A percentile compares a stretch with the other conserved stretches of the same genome.
Conservation (phyloP, 148 eudicot species). For the Hydrangea macrophylla region DNA sequence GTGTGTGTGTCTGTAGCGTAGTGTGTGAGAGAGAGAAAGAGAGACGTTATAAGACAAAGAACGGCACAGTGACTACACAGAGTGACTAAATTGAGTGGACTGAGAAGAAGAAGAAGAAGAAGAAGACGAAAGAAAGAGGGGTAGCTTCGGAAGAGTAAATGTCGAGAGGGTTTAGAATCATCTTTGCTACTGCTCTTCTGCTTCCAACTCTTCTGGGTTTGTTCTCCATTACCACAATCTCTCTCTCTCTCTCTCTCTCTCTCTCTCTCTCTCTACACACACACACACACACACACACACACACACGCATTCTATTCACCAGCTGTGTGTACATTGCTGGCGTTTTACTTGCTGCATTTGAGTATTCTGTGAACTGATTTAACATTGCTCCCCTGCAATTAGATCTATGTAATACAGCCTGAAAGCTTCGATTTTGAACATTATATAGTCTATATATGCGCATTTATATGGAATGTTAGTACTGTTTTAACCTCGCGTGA, state of each 20-base stretch:
- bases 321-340: not conserved
- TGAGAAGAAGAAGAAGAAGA: conserved; percentile 14
- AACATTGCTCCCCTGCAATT: not conserved
- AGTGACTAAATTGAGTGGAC: not conserved
- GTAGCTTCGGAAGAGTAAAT: conserved; percentile 65
- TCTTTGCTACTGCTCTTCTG: conserved; percentile 39
- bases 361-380: not conserved
- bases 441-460: not conserved
- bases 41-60: not conserved
- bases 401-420: not conserved
- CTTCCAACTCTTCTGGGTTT: conserved; percentile 45
- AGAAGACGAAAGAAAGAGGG: conserved; percentile 13
- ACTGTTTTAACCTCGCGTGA: not conserved
- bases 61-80: conserved; percentile 10
- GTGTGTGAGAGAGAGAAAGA: not conserved
- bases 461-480: not conserved
- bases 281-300: not conserved
- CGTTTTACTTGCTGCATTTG: not conserved
- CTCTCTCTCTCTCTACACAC: not conserved
- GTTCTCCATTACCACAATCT: conserved; percentile 6
- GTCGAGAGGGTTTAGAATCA: conserved; percentile 35
- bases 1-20: not conserved
- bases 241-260: not conserved
- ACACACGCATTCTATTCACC: too few species aligned
- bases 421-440: too few species aligned